phyloP scores from a whole-genome alignment of 768 basidiomycete species.

The Pholiota molesta region DNA sequence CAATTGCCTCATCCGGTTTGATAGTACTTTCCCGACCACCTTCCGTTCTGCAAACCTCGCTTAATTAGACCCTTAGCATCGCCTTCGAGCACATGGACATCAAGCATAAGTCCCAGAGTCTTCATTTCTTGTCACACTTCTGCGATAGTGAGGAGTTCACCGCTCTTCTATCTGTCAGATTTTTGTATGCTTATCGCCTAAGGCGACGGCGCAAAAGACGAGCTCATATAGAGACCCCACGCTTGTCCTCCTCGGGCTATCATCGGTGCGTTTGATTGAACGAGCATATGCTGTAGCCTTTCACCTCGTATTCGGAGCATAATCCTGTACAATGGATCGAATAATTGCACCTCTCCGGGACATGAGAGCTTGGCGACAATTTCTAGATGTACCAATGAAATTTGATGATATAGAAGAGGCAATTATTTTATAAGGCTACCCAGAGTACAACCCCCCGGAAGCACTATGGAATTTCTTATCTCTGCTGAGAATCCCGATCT shows the following conservation, averaged over 20 bases:
- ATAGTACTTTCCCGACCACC: slow-evolving; percentile 4
- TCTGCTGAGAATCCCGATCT: neutral
- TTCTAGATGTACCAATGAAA: neutral
- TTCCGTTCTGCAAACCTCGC: neutral
- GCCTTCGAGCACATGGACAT: neutral
- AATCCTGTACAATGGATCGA: too few relatives aligned
- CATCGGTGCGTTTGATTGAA: neutral
- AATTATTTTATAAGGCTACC: neutral
- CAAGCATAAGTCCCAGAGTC: neutral
- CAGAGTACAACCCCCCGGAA: neutral
- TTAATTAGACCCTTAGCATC: neutral
- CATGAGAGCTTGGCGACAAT: too few relatives aligned
- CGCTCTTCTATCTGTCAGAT: neutral
- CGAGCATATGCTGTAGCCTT: neutral
- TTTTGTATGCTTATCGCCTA: neutral
- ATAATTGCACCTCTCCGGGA: too few relatives aligned
- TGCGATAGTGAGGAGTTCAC: neutral
- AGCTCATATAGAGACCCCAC: neutral
- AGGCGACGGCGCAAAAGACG: neutral
- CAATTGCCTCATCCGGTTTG: neutral
- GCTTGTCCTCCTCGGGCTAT: neutral
- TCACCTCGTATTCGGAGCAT: too few relatives aligned
- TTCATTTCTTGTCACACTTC: neutral
- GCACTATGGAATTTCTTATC: neutral
- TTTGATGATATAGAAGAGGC: neutral